phyloP scores from a whole-genome alignment of 2,329 filamentous ascomycete genomes.

The Ilyonectria mors-panacis region DNA sequence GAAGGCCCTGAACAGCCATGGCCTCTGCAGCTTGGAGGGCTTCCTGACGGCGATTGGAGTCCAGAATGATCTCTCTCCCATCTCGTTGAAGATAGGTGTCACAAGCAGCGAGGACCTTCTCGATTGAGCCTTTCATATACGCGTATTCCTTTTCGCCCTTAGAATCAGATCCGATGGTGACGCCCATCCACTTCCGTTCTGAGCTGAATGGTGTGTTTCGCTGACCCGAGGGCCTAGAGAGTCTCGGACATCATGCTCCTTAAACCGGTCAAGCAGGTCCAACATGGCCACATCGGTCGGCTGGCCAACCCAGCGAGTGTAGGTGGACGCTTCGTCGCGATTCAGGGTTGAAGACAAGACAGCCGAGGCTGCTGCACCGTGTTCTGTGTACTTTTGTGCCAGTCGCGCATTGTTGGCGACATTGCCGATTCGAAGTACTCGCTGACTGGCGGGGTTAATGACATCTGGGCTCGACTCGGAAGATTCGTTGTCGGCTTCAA shows the following conservation, averaged over 20 bases:
- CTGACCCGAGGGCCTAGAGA: conserved; percentile 85
- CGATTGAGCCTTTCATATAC: conserved; percentile 96
- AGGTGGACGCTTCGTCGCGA: conserved; percentile 69
- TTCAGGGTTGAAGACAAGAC: conserved; percentile 88
- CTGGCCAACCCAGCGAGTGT: conserved; percentile 95
- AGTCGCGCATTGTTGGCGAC: conserved; percentile 95
- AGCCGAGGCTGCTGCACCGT: conserved; percentile 77
- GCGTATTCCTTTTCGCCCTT: conserved; percentile 81
- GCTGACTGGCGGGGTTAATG: conserved; percentile 78
- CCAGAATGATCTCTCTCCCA: conserved; percentile 88
- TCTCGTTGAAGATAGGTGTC: conserved; percentile 92
- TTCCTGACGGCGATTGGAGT: conserved; percentile 80
- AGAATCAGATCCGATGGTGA: conserved; percentile 79
- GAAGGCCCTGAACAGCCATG: conserved; percentile 90
- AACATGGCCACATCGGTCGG: conserved; percentile 98
- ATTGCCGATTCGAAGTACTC: conserved; percentile 92
- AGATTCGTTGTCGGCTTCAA: conserved; percentile 69
- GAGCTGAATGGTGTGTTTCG: conserved; percentile 96
- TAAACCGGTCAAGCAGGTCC: conserved; percentile 90
- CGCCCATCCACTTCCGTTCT: conserved; percentile 99
- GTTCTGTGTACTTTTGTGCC: conserved; percentile 79
- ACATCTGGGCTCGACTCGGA: conserved; percentile 67
- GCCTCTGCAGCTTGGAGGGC: conserved; percentile 84
- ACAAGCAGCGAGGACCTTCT: conserved; percentile 87
- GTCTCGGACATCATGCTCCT: conserved; percentile 91